Conservation (phyloP, 768 basidiomycete genomes). For the Suillus variegatus region DNA sequence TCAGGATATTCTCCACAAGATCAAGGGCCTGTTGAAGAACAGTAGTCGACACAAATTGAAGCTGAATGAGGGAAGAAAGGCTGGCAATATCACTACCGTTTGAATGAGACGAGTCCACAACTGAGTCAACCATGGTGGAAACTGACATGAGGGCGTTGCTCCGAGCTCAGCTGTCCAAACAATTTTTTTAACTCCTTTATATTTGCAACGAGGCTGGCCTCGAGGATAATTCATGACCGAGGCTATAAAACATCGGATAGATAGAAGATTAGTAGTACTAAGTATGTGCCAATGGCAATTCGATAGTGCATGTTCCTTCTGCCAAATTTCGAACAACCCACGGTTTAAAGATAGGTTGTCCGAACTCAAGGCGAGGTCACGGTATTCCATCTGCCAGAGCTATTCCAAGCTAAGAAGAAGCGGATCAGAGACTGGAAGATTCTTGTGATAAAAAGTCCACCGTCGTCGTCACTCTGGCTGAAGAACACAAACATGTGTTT, state of each 20-base stretch:
- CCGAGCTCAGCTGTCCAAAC: too few relatives aligned
- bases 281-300: background rate
- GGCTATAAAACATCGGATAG: constrained; percentile 3
- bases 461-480: constrained; percentile 82
- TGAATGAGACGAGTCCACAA: constrained; percentile 12
- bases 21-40: constrained; percentile 75
- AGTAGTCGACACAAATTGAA: constrained; percentile 66
- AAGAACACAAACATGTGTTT: constrained; percentile 15
- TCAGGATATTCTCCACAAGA: constrained; percentile 64
- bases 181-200: background rate
- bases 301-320: constrained; percentile 56
- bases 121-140: constrained; percentile 24
- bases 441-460: constrained; percentile 40
- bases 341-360: constrained; percentile 41
- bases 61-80: constrained; percentile 46
- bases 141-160: constrained; percentile 10
- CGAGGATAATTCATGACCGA: constrained; percentile 17
- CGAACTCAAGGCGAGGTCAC: constrained; percentile 81
- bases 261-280: background rate
- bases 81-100: constrained; percentile 11
- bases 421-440: constrained; percentile 76
- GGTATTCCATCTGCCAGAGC: constrained; percentile 62
- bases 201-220: constrained; percentile 19
- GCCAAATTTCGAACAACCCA: constrained; percentile 82
- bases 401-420: constrained; percentile 39